phyloP scores from a whole-genome alignment of 257 asterid genomes.

The Pogostemon cablin region DNA sequence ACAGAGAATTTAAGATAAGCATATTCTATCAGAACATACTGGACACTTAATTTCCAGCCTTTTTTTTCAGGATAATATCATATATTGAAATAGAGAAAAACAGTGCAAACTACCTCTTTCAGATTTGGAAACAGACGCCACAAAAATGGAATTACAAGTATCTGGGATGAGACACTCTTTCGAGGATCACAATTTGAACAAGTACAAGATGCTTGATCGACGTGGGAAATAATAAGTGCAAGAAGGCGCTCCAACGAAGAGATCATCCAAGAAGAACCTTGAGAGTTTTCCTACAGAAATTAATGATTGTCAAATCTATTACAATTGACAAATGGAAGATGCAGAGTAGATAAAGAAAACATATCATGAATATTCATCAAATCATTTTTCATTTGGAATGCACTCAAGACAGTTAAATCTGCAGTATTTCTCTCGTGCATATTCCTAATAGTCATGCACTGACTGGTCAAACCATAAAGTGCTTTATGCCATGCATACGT shows the following conservation, averaged over 20 bases:
- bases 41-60: slow-evolving; percentile 18
- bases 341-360: slow-evolving; percentile 3
- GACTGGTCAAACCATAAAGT: neutral
- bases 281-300: slow-evolving; percentile 57
- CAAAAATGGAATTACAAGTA: slow-evolving; percentile 84
- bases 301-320: slow-evolving; percentile 35
- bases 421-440: slow-evolving; percentile 9
- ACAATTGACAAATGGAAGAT: slow-evolving; percentile 1
- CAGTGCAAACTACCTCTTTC: slow-evolving; percentile 67
- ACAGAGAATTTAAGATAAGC: slow-evolving; percentile 10
- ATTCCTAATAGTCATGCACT: slow-evolving; percentile 18
- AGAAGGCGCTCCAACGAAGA: slow-evolving; percentile 78
- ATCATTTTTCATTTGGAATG: slow-evolving; percentile 14
- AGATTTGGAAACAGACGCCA: slow-evolving; percentile 83
- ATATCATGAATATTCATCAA: slow-evolving; percentile 19
- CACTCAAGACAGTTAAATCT: slow-evolving; percentile 19
- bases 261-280: slow-evolving; percentile 49
- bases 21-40: slow-evolving; percentile 27
- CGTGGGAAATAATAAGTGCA: slow-evolving; percentile 63
- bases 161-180: slow-evolving; percentile 74
- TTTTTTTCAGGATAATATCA: slow-evolving; percentile 17
- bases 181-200: slow-evolving; percentile 67
- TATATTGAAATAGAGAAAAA: slow-evolving; percentile 4
- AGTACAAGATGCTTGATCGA: slow-evolving; percentile 71
- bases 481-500: neutral